Base-by-base conservation (phyloP, 257 asterid genomes). In the Plantago elongata region DNA sequence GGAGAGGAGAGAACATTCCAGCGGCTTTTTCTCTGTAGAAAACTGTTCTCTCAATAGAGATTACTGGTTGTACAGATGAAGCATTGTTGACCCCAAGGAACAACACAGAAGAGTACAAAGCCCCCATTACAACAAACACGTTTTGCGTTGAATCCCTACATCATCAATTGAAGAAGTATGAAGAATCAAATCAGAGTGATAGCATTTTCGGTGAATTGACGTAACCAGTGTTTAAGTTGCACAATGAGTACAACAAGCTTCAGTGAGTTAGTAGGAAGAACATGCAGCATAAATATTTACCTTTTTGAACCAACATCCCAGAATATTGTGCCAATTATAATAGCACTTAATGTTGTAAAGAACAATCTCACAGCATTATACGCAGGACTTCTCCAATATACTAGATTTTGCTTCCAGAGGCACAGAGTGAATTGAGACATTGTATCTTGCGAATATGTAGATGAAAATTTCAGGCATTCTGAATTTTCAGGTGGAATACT, bases 1-100 rank as follows among this genome's bases (percentile, higher is more conserved):
- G 87, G 56, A 75, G 22, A 13, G 97, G 82, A 17, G 95, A 77
- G 73, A 79, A 90, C 95, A 90, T 79, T 69, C 95, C 97, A 55
- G 97, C 95, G 61, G 97, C 97, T 69, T 76, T 81, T 74, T 90
- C 97, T 69, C 97, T 71, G 70, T 90, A 90, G 88, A 89, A 89
- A 66, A 90, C 97, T 45, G 90, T 90, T 67, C 97, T 81, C 79
- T 84, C 95, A 61, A 83, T 83, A 61, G 95, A 74, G 67, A 87
- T 70, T 49, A 90, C 65, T 37, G 97, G 97, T 71, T 90, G 97
- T 48, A 90, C 97, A 43, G 95, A 89, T 13, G 97, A 84, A 46
- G 94, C 72, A 75, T 87, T 89, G 66, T 87, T 89, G 62, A 89
- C 84, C 69, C 97, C 97, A 57, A 89, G 92, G 77, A 89, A 89